Evolutionary conservation across 2,329 filamentous ascomycete genomes (phyloP).

Genomic region (Sporothrix curviconia): DNA sequence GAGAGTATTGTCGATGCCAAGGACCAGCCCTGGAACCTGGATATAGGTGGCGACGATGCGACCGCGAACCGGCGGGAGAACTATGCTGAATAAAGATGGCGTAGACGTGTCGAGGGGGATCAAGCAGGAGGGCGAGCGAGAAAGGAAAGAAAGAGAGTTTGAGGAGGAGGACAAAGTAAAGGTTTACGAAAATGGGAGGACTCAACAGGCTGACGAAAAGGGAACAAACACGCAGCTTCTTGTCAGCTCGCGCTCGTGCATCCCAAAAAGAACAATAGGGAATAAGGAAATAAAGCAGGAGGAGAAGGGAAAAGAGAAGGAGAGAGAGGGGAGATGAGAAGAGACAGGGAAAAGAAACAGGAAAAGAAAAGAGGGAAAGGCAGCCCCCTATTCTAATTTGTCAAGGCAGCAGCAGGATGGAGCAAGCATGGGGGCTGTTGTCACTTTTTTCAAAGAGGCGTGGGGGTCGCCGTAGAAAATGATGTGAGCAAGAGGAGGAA

Average conservation of each 20-base stretch:
- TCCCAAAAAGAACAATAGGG: too few species aligned
- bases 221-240: background rate
- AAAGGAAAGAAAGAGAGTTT: background rate
- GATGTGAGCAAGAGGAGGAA: background rate
- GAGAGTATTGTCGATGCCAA: too few species aligned
- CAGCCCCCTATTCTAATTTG: constrained; percentile 10
- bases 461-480: background rate
- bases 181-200: background rate
- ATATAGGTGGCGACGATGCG: background rate
- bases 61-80: too few species aligned
- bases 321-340: background rate
- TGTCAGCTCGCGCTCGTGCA: background rate
- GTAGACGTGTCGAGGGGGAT: background rate
- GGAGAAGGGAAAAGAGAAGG: too few species aligned
- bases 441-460: background rate
- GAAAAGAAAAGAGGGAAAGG: background rate
- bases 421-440: background rate
- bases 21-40: background rate
- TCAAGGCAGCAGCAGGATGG: constrained; percentile 10
- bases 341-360: background rate
- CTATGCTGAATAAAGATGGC: too few species aligned
- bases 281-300: too few species aligned
- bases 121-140: background rate
- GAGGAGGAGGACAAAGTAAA: background rate
- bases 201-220: background rate